Base-by-base conservation (phyloP, 331 rosid species). In the Erythrophleum ivorense region DNA sequence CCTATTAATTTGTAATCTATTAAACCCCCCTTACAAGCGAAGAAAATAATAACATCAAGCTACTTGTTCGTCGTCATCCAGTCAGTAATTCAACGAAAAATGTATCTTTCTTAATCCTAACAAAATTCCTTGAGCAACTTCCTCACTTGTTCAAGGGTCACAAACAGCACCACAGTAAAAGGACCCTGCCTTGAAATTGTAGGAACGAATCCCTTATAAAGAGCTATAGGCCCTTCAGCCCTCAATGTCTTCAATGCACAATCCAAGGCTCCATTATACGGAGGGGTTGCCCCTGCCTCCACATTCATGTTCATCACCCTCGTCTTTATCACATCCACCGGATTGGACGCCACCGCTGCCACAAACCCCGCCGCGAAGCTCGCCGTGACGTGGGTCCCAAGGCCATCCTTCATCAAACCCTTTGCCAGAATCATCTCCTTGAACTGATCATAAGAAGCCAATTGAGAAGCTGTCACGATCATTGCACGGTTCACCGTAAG, bases 321-420 rank as follows among this genome's bases (percentile, higher is more conserved):
- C 0, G 98, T 94, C 89, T 92, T 94, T 18, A 94, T 90, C 76
- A 94, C 97, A 65, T 94, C 98, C 78, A 94, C 88, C 19, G 97
- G 97, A n/a, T 92, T 94, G 79, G 98, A 94, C 16, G 94, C 98
- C 80, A 92, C 97, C 16, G 97, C 86, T 6, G 97, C 98, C 82
- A 92, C 97, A 19, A 94, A 88, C 67, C 98, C 97, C 76, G 98
- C 97, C 73, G 92, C 92, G 43, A 92, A 92, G 66, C 97, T 94
- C 77, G 98, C 94, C 10, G 90, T 84, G 80, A 92, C 94, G 88
- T 94, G 97, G 1, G 94, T 90, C 52, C 89, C 90, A 3, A 94
- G 75, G 14, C 96, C 98, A 29, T 94, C 98, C 4, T 45, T 76
- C 92, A 88, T 92, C 86, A 85, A 55, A 2, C 88, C 89, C 64